Evolutionary conservation across 164 flowering plant species (phyloP), one percentile per base, ranked within the genome.

Genomic region (Brasenia schreberi): DNA sequence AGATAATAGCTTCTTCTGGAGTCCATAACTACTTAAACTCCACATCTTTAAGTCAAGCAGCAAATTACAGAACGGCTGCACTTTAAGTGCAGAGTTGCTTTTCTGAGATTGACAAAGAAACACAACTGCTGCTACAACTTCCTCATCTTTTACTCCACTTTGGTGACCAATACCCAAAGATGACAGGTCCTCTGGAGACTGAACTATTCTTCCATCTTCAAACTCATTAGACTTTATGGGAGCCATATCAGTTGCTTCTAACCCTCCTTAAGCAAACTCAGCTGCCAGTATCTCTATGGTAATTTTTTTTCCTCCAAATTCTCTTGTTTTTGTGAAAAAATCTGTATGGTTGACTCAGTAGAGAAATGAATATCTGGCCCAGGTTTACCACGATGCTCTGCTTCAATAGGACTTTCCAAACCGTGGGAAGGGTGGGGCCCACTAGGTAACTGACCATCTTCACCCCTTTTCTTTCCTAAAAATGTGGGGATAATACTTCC

Each of bases 1-100:
- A 18, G 99, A 92, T 7, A 95, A 77, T 67, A 95, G 97, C 79
- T 95, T 95, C 79, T 95, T 95, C 77, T 95, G 99, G 23, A 95
- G 66, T 64, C 97, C 97, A 77, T 95, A 95, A 80, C 82, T 92
- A 80, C 99, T 91, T 33, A 85, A 81, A 76, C 97, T 87, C 99
- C 99, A 95, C 72, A 88, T 84, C 78, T 85, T 92, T 56, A 95
- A 78, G 78, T 95, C 99, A 75, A 95, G 73, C 42, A 95, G 79
- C 80, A 95, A 79, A 18, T 84, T 89, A 70, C 84, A 77, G 61
- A 92, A 95, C 70, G 91, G 87, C 81, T 92, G 85, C 74, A 95
- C 97, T 81, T 95, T 95, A 39, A 95, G 88, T 64, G 81, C 70
- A 69, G 85, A 88, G 71, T 88, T 87, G 65, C 67, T 76, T 79